Evolutionary conservation across 306 rosid genomes (phyloP).

Genomic region (Macrotyloma uniflorum): DNA sequence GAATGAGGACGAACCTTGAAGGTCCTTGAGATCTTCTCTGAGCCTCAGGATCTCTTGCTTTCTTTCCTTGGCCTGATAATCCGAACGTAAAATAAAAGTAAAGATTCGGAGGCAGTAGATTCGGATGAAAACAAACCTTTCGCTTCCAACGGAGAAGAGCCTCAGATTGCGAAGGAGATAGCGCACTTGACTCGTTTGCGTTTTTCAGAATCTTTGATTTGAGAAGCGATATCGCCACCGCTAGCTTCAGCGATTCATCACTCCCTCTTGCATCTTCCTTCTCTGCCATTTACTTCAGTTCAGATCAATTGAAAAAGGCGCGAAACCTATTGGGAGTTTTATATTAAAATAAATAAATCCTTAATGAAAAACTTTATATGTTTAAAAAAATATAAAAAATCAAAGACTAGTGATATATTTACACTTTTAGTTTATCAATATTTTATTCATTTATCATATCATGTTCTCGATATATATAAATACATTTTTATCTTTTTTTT

Average conservation of each 20-base stretch:
- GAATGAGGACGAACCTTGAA: conserved; percentile 60
- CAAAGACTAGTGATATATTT: too few species aligned
- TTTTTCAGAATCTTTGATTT: conserved; percentile 60
- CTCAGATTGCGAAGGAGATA: conserved; percentile 57
- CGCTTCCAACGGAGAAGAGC: conserved; percentile 88
- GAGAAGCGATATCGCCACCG: conserved; percentile 79
- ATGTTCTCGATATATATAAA: too few species aligned
- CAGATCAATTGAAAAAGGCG: too few species aligned
- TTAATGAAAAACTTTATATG: too few species aligned
- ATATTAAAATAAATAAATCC: too few species aligned
- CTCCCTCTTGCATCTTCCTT: conserved; percentile 35
- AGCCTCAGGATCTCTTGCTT: conserved; percentile 81
- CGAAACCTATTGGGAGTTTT: too few species aligned
- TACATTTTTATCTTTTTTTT: too few species aligned
- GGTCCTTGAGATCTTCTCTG: conserved; percentile 72
- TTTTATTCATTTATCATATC: too few species aligned
- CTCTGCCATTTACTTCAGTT: conserved; percentile 49
- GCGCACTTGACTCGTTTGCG: conserved; percentile 31
- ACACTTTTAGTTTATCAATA: too few species aligned
- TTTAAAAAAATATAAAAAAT: too few species aligned
- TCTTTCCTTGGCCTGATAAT: conserved; percentile 82
- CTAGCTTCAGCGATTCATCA: conserved; percentile 71
- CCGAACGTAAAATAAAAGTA: not conserved
- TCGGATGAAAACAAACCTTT: conserved; percentile 57
- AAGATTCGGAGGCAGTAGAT: not conserved